Evolutionary conservation across 1,139 yeast genomes (phyloP), one percentile per base, ranked within the genome.

Genomic region (Hemisphaericaspora xylanilytica): DNA sequence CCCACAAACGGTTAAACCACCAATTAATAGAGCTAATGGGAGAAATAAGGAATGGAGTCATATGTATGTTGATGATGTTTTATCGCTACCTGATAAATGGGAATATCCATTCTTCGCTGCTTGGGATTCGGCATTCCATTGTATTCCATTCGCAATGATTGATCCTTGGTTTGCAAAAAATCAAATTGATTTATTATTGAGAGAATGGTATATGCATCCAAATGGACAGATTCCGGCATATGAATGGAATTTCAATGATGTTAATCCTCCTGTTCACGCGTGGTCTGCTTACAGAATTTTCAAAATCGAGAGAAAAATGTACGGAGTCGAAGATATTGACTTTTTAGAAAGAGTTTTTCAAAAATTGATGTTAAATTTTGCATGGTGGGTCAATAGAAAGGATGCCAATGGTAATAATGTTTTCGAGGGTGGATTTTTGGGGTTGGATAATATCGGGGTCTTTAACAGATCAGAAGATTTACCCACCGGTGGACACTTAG

Each of bases 131-230:
- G 96, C 97, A 0, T 90, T 90, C 78, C 97, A 90, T 62, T 87
- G 96, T 57, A 79, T 90, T 51, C 97, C 97, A 2, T 69, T 90
- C 48, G 94, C 97, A 4, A 87, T 90, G 92, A 78, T 90, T 55
- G 97, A 90, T 61, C 96, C 97, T 1, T 90, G 81, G 47, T 90
- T 88, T 68, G 95, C 97, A 33, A 90, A 90, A 61, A 82, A 80
- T 53, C 97, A 90, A 64, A 74, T 90, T 49, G 96, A 86, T 59
- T 69, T 89, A 44, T 70, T 90, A 58, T 85, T 95, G 28, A 76
- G 97, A 55, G 97, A 90, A 62, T 90, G 97, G 97, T 90, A 89
- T 62, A 88, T 89, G 95, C 97, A 92, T 62, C 97, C 97, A 33
- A 90, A 90, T 59, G 97, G 97, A n/a, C 97, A 90, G 63, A 81